These are phyloP conservation scores for Mucor mucedo DNA, from an alignment of 371 early-diverging fungal genomes.

Conservation along the genomic window DNA sequence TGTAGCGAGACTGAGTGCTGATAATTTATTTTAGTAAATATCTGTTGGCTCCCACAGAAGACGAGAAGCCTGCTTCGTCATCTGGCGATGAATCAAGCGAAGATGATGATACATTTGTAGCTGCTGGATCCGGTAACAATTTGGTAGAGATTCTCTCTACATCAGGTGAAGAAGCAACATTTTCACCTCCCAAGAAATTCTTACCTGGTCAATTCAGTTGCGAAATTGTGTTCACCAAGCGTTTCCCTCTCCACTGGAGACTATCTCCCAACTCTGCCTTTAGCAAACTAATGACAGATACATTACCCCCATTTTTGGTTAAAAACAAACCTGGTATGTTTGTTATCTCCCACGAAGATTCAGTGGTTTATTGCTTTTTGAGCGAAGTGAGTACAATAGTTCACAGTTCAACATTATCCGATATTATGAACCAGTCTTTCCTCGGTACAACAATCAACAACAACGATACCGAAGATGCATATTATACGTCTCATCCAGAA, in stretches of 20 bases:
- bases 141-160: constrained; percentile 50
- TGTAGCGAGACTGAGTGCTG: too few species aligned
- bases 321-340: constrained; percentile 78
- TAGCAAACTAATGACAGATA: constrained; percentile 56
- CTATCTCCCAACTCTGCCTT: constrained; percentile 71
- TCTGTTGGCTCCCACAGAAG: constrained; percentile 56
- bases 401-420: constrained; percentile 12
- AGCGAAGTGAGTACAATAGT: constrained; percentile 40
- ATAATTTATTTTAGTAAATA: constrained; percentile 59
- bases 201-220: constrained; percentile 77
- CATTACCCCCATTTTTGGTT: constrained; percentile 69
- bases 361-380: constrained; percentile 70
- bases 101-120: constrained; percentile 32
- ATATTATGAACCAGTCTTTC: constrained; percentile 12
- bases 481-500: constrained; percentile 16
- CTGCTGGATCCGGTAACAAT: constrained; percentile 28
- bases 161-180: constrained; percentile 45
- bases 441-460: background rate
- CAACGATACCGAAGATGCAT: background rate
- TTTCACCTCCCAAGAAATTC: constrained; percentile 47
- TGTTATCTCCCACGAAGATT: constrained; percentile 61
- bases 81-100: constrained; percentile 58
- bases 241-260: constrained; percentile 80
- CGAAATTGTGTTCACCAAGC: constrained; percentile 62
- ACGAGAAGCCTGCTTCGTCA: constrained; percentile 38